phyloP scores from a whole-genome alignment of 495 filamentous ascomycete genomes.

The Ramalina intermedia region DNA sequence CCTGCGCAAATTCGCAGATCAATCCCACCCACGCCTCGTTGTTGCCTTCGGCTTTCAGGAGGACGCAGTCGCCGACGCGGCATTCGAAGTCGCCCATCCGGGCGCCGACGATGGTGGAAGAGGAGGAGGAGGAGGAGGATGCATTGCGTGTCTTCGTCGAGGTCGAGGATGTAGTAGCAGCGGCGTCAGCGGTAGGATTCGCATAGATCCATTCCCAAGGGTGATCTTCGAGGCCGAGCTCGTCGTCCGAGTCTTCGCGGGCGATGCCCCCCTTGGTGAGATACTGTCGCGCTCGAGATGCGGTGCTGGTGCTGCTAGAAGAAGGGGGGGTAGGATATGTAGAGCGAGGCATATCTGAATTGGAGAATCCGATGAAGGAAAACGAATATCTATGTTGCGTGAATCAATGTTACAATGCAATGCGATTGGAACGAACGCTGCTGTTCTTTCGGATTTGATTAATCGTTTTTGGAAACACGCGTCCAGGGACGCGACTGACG shows the following conservation, averaged over 20 bases:
- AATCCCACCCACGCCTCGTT: constrained; percentile 86
- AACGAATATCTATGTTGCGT: background rate
- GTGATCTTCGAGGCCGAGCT: constrained; percentile 66
- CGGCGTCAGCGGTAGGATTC: constrained; percentile 1
- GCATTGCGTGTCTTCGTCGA: background rate
- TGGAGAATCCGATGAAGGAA: too few species aligned
- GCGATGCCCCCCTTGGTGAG: constrained; percentile 51
- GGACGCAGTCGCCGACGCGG: constrained; percentile 62
- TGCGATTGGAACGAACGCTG: background rate
- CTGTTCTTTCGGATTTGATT: background rate
- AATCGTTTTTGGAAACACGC: constrained; percentile 1
- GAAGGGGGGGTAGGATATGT: background rate
- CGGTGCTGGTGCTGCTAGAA: constrained; percentile 7
- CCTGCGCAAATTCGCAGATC: constrained; percentile 64
- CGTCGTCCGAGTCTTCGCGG: constrained; percentile 84
- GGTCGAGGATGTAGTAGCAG: constrained; percentile 15
- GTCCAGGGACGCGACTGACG: background rate
- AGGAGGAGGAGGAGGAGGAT: too few species aligned
- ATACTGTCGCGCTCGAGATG: constrained; percentile 41
- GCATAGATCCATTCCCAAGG: constrained; percentile 93
- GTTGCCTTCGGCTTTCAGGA: constrained; percentile 70
- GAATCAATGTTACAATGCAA: background rate
- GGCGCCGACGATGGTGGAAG: constrained; percentile 51
- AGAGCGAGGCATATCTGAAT: constrained; percentile 19
- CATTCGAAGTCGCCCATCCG: constrained; percentile 77